phyloP scores from a whole-genome alignment of 352 stramenopile species.

The Phytophthora syringae region DNA sequence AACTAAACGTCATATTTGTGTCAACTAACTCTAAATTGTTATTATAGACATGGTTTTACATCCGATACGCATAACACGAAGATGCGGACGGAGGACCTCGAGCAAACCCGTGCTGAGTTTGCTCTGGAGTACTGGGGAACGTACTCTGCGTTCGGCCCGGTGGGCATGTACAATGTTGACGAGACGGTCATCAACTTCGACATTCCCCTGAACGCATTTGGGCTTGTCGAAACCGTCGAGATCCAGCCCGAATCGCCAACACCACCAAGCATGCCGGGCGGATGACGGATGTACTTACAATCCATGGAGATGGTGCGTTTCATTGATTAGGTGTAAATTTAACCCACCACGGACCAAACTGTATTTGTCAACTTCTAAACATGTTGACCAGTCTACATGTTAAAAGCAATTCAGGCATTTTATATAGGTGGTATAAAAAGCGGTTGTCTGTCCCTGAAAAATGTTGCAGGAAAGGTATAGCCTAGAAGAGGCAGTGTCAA shows the following conservation, averaged over 20 bases:
- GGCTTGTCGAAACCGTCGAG: background rate
- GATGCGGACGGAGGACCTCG: background rate
- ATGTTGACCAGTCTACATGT: no score
- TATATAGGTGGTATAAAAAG: no score
- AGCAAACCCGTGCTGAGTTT: slow-evolving; percentile 2
- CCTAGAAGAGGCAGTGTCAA: no score
- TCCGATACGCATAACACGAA: no score
- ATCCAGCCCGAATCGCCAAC: background rate
- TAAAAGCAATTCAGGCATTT: no score
- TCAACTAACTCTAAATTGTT: no score
- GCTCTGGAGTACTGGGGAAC: slow-evolving; percentile 1
- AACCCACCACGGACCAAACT: no score
- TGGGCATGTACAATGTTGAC: slow-evolving; percentile 2
- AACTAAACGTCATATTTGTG: background rate
- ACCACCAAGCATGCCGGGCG: background rate
- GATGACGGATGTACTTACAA: background rate
- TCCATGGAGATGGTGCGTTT: background rate
- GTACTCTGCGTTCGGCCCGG: background rate
- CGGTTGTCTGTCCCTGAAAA: no score
- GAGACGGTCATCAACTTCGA: slow-evolving; percentile 11
- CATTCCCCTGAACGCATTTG: slow-evolving; percentile 4
- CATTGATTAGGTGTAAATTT: no score
- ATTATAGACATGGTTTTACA: no score
- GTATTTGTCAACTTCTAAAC: no score
- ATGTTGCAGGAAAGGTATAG: no score